These are phyloP conservation scores for Danielia oregonensis DNA, from an alignment of 805 yeast genomes.

Conservation along the genomic window DNA sequence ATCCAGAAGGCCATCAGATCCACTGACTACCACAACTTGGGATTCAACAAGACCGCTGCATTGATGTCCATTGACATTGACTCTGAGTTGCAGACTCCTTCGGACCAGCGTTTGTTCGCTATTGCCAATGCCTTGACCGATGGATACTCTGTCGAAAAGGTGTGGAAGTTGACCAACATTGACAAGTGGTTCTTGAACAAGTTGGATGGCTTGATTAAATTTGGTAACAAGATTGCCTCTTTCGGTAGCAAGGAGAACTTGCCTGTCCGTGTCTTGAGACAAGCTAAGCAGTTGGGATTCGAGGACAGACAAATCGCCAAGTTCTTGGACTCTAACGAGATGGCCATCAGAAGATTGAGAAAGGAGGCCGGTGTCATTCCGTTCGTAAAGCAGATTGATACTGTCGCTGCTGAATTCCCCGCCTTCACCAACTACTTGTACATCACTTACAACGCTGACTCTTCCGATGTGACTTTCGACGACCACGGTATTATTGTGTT, in stretches of 20 bases:
- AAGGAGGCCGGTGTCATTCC: slow-evolving; percentile 79
- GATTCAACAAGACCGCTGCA: slow-evolving; percentile 82
- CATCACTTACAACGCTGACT: slow-evolving; percentile 91
- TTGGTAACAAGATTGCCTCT: slow-evolving; percentile 58
- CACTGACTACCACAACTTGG: slow-evolving; percentile 92
- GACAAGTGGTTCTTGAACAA: slow-evolving; percentile 96
- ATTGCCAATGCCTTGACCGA: slow-evolving; percentile 89
- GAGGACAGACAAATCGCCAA: slow-evolving; percentile 89
- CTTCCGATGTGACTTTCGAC: slow-evolving; percentile 77
- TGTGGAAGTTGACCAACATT: slow-evolving; percentile 87
- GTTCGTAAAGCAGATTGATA: slow-evolving; percentile 94
- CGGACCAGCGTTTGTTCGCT: slow-evolving; percentile 96
- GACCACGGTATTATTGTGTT: slow-evolving; percentile 92
- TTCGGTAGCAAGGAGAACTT: slow-evolving; percentile 57
- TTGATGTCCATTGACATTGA: slow-evolving; percentile 91
- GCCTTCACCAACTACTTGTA: slow-evolving; percentile 94
- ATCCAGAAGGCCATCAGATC: slow-evolving; percentile 96
- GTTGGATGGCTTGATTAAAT: slow-evolving; percentile 69
- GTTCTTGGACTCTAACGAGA: slow-evolving; percentile 69
- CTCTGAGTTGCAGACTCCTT: slow-evolving; percentile 88
- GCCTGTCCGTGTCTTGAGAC: slow-evolving; percentile 55
- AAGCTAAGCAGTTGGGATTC: slow-evolving; percentile 92
- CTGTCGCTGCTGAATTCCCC: slow-evolving; percentile 98
- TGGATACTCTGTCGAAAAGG: slow-evolving; percentile 88
- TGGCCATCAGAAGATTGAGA: slow-evolving; percentile 79